phyloP scores from a whole-genome alignment of 108 stramenopile species.

The Epithemia pelagica region DNA sequence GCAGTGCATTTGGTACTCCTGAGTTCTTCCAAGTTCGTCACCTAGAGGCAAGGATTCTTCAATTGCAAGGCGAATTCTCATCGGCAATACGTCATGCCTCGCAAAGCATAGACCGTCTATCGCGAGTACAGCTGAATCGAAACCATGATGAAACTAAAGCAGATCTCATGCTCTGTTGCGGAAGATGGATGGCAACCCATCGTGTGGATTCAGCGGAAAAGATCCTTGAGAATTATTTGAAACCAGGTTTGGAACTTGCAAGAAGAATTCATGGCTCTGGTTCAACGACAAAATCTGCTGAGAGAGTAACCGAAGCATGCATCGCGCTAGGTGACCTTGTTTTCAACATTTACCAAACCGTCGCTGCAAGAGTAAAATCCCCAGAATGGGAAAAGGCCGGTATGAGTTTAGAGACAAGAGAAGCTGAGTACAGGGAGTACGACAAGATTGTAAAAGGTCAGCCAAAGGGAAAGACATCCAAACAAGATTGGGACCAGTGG shows the following conservation, averaged over 20 bases:
- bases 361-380: constrained; percentile 37
- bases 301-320: background rate
- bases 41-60: constrained; percentile 68
- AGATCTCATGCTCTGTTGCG: constrained; percentile 48
- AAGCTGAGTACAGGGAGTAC: constrained; percentile 31
- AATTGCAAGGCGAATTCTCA: constrained; percentile 42
- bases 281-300: background rate
- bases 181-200: constrained; percentile 69
- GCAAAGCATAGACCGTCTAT: constrained; percentile 44
- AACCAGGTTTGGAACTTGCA: constrained; percentile 41
- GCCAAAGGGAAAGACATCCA: constrained; percentile 24
- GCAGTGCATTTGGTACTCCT: background rate
- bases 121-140: constrained; percentile 1
- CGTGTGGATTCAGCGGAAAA: constrained; percentile 50
- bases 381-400: constrained; percentile 57
- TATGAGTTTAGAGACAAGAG: constrained; percentile 24
- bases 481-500: background rate
- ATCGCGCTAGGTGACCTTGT: background rate
- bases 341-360: constrained; percentile 6
- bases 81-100: constrained; percentile 50
- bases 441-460: constrained; percentile 24
- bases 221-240: constrained; percentile 54
- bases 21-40: constrained; percentile 28
- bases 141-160: constrained; percentile 11
- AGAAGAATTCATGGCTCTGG: background rate